These are phyloP conservation scores for Mycosphaerella sp. DNA, from an alignment of 2,329 filamentous ascomycete species.

Conservation along the genomic window DNA sequence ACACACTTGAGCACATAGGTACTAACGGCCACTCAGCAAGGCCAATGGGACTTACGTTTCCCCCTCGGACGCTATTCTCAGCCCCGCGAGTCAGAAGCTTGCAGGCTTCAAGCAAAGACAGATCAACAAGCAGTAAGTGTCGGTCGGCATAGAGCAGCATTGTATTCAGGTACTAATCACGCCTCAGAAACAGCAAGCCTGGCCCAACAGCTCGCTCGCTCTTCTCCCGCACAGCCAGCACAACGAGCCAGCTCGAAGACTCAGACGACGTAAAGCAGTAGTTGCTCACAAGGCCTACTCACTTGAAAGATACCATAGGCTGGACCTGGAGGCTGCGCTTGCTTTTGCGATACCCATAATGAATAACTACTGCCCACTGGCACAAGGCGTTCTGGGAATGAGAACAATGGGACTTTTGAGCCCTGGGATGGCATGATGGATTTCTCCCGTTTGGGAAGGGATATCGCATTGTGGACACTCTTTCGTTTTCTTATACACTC, in stretches of 20 bases:
- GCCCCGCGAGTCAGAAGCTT: conserved; percentile 77
- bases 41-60: conserved; percentile 59
- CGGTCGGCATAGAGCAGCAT: neutral
- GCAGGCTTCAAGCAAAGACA: conserved; percentile 75
- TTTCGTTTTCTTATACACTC: conserved; percentile 9
- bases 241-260: conserved; percentile 17
- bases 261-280: conserved; percentile 19
- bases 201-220: conserved; percentile 22
- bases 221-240: conserved; percentile 24
- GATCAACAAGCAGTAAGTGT: conserved; percentile 54
- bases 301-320: neutral
- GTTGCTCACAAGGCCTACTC: neutral
- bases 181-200: conserved; percentile 14
- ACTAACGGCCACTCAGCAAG: conserved; percentile 14
- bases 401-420: neutral
- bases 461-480: conserved; percentile 3
- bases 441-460: neutral
- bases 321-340: neutral
- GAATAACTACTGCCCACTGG: conserved; percentile 1
- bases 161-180: neutral
- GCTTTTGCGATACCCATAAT: conserved; percentile 5
- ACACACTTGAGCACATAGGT: neutral
- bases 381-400: conserved; percentile 7
- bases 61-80: conserved; percentile 85
- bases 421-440: neutral